A percentile compares a stretch with the other conserved stretches of the same genome.
Conservation (phyloP, 1,284 basidiomycete genomes). For the Trametes sp. region DNA sequence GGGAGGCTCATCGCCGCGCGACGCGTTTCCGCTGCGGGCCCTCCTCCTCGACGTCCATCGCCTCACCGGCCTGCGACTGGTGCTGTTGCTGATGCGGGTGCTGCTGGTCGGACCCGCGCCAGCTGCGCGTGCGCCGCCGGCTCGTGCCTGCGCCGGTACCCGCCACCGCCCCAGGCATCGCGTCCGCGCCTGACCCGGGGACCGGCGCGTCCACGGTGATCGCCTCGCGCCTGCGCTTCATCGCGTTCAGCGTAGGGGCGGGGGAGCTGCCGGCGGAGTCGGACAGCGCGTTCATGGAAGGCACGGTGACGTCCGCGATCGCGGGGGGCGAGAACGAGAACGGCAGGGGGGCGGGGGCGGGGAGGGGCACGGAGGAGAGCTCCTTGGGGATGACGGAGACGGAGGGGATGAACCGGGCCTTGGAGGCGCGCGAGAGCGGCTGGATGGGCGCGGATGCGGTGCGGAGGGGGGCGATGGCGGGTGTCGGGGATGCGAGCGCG, state of each 20-base stretch:
- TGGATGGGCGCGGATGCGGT: conserved; percentile 23
- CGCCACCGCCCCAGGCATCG: conserved; percentile 3
- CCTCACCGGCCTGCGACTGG: conserved; percentile 32
- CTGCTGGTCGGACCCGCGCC: conserved; percentile 35
- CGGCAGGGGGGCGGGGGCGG: conserved; percentile 10
- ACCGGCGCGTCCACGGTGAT: conserved; percentile 39
- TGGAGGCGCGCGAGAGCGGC: conserved; percentile 29
- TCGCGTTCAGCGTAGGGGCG: conserved; percentile 23
- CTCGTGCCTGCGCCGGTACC: conserved; percentile 27
- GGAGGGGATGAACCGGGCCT: conserved; percentile 34
- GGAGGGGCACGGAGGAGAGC: conserved; percentile 24
- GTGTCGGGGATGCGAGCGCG: conserved; percentile 42
- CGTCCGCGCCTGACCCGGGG: conserved; percentile 3
- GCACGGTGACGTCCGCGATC: conserved; percentile 22
- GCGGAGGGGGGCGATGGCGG: conserved; percentile 38
- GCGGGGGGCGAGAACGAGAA: conserved; percentile 25
- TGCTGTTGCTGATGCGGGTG: conserved; percentile 30
- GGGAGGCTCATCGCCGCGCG: conserved; percentile 43
- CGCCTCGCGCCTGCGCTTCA: conserved; percentile 48
- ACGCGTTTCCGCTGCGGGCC: conserved; percentile 49
- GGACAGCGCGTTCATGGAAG: neutral
- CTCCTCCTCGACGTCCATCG: conserved; percentile 50
- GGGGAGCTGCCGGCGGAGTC: neutral
- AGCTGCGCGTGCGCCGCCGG: conserved; percentile 38
- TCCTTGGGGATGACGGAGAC: conserved; percentile 33